Conservation (phyloP, 208 protist genomes). For the Wallacemonas sp. region DNA sequence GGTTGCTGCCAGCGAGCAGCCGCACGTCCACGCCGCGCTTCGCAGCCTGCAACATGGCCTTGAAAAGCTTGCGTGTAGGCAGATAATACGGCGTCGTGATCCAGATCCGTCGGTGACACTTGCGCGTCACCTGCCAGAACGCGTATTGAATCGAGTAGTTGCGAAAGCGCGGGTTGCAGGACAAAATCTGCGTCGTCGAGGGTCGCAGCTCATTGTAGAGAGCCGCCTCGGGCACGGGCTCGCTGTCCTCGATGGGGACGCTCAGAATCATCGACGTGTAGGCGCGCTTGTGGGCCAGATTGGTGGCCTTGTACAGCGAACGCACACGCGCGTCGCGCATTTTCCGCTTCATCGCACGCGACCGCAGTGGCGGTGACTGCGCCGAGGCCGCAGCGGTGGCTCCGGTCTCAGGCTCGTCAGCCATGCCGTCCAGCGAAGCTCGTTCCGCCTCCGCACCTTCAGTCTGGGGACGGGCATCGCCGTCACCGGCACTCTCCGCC, state of each 20-base stretch:
- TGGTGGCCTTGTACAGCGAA: constrained; percentile 36
- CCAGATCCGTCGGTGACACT: constrained; percentile 83
- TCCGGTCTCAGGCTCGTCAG: too few species aligned
- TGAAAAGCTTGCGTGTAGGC: constrained; percentile 79
- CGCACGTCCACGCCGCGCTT: constrained; percentile 89
- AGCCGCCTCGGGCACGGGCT: constrained; percentile 75
- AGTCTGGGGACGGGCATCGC: too few species aligned
- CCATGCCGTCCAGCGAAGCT: too few species aligned
- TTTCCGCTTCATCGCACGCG: constrained; percentile 52
- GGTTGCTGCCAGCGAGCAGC: constrained; percentile 79
- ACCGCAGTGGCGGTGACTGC: neutral
- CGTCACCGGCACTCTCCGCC: too few species aligned
- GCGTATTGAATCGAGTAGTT: constrained; percentile 91
- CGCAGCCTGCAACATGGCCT: constrained; percentile 75
- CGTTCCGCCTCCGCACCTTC: too few species aligned
- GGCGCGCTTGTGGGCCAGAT: constrained; percentile 54
- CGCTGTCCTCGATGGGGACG: constrained; percentile 52
- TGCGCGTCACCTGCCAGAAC: constrained; percentile 82
- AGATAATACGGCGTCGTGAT: constrained; percentile 94
- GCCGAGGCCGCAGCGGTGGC: too few species aligned
- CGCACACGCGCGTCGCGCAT: constrained; percentile 39
- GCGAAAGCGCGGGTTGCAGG: constrained; percentile 83
- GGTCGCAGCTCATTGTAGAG: constrained; percentile 45
- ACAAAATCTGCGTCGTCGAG: constrained; percentile 78
- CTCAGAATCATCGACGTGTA: constrained; percentile 45